phyloP scores from a whole-genome alignment of 208 protist genomes.

The Leishmania mexicana region DNA sequence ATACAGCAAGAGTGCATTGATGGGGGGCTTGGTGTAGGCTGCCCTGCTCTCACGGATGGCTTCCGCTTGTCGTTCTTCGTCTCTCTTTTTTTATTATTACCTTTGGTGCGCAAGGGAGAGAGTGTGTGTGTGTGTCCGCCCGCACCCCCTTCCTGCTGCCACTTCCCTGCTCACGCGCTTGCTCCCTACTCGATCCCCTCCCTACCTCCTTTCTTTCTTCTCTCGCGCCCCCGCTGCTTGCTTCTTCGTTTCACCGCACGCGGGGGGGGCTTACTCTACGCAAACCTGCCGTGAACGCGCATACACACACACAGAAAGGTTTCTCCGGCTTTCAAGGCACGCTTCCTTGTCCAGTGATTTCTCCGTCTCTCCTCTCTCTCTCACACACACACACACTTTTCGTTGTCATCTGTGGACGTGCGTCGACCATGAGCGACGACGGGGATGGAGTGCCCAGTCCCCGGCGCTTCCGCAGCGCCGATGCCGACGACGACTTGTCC shows the following conservation, averaged over 20 bases:
- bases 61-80: neutral
- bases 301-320: neutral
- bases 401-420: neutral
- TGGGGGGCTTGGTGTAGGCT: neutral
- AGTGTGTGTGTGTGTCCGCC: too few relatives aligned
- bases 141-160: neutral
- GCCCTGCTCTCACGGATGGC: neutral
- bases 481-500: constrained; percentile 37
- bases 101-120: neutral
- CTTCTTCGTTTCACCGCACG: neutral
- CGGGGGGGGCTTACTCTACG: too few relatives aligned
- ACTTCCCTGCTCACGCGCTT: neutral
- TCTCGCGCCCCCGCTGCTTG: neutral
- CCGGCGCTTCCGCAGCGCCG: constrained; percentile 31
- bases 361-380: neutral
- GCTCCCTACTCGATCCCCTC: neutral
- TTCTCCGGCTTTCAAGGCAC: too few relatives aligned
- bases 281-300: neutral
- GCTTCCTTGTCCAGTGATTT: too few relatives aligned
- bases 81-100: too few relatives aligned
- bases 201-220: neutral
- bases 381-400: neutral
- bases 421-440: constrained; percentile 18
- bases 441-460: constrained; percentile 12
- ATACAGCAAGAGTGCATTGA: neutral